Evolutionary conservation across 192 early-diverging fungal genomes (phyloP).

Genomic region (Cetraspora pellucida): DNA sequence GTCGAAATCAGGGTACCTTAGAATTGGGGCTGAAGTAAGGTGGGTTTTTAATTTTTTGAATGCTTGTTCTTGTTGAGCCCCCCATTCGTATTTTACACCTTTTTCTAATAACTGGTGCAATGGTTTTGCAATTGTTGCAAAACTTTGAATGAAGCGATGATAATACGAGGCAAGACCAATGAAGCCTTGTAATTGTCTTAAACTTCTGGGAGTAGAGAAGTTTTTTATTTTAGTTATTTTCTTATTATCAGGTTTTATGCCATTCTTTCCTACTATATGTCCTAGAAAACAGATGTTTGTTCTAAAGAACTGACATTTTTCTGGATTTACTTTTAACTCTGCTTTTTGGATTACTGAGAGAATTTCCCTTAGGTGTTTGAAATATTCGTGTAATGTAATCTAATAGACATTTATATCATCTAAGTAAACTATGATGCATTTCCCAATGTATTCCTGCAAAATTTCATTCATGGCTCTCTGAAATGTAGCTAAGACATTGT

Average conservation of each 20-base stretch:
- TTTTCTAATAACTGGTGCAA: neutral
- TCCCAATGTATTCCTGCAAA: conserved; percentile 35
- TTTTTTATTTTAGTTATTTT: neutral
- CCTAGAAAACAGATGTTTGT: neutral
- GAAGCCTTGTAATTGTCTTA: neutral
- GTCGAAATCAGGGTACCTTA: neutral
- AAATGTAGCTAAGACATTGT: conserved; percentile 45
- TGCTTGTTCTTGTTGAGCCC: neutral
- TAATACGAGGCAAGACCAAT: neutral
- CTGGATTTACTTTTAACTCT: neutral
- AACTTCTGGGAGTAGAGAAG: neutral
- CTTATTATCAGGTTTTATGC: neutral
- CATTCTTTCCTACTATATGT: neutral
- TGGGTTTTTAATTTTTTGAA: neutral
- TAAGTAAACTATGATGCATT: conserved; percentile 42
- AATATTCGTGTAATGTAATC: conserved; percentile 40
- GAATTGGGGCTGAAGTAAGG: neutral
- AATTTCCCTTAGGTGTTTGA: conserved; percentile 29
- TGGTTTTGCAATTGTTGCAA: neutral
- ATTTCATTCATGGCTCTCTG: conserved; percentile 44
- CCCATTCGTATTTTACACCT: neutral
- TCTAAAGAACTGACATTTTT: neutral
- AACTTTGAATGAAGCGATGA: neutral
- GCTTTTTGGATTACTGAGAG: neutral
- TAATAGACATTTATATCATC: conserved; percentile 50